Percentiles rank a stretch among this genome's conserved stretches.
Evolutionary conservation across 2,329 filamentous ascomycete species (phyloP).

Genomic region (Sodiomyces alkalinus): DNA sequence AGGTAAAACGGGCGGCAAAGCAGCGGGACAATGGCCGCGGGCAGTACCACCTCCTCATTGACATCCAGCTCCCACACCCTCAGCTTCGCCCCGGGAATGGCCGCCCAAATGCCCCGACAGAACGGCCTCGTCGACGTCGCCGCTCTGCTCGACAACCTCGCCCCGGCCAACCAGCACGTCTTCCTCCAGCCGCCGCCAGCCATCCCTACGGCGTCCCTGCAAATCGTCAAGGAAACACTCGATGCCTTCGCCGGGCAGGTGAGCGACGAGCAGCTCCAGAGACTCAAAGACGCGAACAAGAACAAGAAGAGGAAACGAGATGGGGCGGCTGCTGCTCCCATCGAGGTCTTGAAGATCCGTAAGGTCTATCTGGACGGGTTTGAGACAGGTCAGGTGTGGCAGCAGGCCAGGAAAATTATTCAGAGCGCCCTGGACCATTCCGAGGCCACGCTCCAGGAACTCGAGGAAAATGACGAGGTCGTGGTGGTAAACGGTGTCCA

Average conservation of each 20-base stretch:
- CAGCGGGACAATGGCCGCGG: conserved; percentile 12
- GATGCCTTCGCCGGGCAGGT: conserved; percentile 64
- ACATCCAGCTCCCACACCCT: conserved; percentile 52
- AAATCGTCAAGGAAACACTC: conserved; percentile 64
- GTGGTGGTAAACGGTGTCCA: conserved; percentile 24
- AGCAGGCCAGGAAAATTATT: conserved; percentile 78
- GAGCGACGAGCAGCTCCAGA: conserved; percentile 54
- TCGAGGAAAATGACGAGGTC: conserved; percentile 25
- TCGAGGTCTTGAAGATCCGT: conserved; percentile 57
- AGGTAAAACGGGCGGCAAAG: no score
- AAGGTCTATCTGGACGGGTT: conserved; percentile 81
- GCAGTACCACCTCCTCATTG: conserved; percentile 41
- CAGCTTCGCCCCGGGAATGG: conserved; percentile 31
- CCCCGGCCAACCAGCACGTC: conserved; percentile 45
- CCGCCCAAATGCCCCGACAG: conserved; percentile 11
- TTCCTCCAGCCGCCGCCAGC: conserved; percentile 62
- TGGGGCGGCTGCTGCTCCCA: conserved; percentile 19
- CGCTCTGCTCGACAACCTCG: conserved; percentile 41
- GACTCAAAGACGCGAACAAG: conserved; percentile 50
- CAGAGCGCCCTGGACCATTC: conserved; percentile 35
- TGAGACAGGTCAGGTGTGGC: conserved; percentile 79
- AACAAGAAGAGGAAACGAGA: conserved; percentile 52
- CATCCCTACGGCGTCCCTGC: conserved; percentile 54
- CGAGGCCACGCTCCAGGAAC: conserved; percentile 27
- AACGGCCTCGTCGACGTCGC: conserved; percentile 23